Conservation (phyloP, 2,329 filamentous ascomycete species). For the Aphanocladium album region DNA sequence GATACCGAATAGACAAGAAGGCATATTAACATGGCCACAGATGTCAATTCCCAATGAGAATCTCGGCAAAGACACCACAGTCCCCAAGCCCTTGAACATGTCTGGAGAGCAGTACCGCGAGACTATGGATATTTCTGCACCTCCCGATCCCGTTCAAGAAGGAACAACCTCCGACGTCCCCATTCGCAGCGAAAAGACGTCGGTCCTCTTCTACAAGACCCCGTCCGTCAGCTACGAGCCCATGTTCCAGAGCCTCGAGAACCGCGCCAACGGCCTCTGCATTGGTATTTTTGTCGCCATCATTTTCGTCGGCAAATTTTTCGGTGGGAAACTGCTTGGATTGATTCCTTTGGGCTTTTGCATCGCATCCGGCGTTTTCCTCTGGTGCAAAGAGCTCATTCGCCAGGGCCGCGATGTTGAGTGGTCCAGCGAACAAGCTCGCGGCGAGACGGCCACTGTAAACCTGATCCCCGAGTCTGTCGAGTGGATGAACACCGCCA, state of each 20-base stretch:
- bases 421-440: conserved; percentile 81
- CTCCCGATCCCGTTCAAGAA: conserved; percentile 76
- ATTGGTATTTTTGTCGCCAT: conserved; percentile 67
- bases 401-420: conserved; percentile 76
- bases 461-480: conserved; percentile 92
- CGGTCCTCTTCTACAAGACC: conserved; percentile 91
- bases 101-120: conserved; percentile 74
- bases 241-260: conserved; percentile 74
- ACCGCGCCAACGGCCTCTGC: conserved; percentile 66
- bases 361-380: conserved; percentile 70
- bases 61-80: conserved; percentile 66
- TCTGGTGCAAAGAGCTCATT: conserved; percentile 87
- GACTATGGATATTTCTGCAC: conserved; percentile 84
- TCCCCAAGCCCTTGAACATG: conserved; percentile 67
- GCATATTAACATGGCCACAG: conserved; percentile 30
- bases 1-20: not conserved
- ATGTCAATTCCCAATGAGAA: conserved; percentile 88
- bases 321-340: conserved; percentile 72
- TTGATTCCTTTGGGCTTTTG: conserved; percentile 69
- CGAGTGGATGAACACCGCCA: conserved; percentile 89
- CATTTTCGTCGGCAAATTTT: conserved; percentile 69
- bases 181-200: conserved; percentile 94
- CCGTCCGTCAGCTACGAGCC: conserved; percentile 86
- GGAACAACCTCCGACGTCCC: conserved; percentile 89
- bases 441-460: conserved; percentile 78